Evolutionary conservation across 768 basidiomycete species (phyloP).

Genomic region (Piloderma croceum): DNA sequence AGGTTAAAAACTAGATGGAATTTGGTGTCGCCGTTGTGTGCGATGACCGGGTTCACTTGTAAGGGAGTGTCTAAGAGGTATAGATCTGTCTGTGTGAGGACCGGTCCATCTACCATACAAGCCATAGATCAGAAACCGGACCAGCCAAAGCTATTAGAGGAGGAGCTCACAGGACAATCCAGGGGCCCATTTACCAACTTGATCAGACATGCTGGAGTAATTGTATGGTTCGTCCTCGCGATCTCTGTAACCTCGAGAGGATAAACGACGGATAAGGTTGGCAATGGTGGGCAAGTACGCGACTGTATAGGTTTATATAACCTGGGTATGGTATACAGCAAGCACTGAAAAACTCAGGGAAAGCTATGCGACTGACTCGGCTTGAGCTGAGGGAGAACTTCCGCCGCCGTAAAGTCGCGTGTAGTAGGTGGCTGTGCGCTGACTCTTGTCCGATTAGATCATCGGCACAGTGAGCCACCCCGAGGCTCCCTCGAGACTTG

Average conservation of each 20-base stretch:
- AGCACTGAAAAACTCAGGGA: too few relatives aligned
- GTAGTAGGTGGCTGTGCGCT: background rate
- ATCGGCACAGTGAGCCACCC: too few relatives aligned
- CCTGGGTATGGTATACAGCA: too few relatives aligned
- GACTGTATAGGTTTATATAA: too few relatives aligned
- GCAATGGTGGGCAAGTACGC: too few relatives aligned
- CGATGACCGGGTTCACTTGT: conserved; percentile 68
- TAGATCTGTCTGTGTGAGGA: conserved; percentile 74
- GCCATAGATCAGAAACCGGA: background rate
- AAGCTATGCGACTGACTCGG: too few relatives aligned
- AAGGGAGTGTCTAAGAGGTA: conserved; percentile 70
- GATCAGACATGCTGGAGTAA: conserved; percentile 20
- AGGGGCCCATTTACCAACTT: conserved; percentile 29
- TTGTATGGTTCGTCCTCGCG: conserved; percentile 1
- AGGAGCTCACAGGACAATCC: conserved; percentile 29
- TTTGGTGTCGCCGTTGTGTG: conserved; percentile 32
- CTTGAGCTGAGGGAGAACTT: too few relatives aligned
- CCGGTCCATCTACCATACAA: conserved; percentile 57
- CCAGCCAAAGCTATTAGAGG: background rate
- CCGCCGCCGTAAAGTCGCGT: too few relatives aligned
- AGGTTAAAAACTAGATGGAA: conserved; percentile 74
- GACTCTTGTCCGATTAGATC: background rate
- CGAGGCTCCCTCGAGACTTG: background rate
- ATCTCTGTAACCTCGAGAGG: background rate
- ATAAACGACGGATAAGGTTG: too few relatives aligned